Evolutionary conservation across 1,139 yeast species (phyloP).

Genomic region (Debaryomyces sp.): DNA sequence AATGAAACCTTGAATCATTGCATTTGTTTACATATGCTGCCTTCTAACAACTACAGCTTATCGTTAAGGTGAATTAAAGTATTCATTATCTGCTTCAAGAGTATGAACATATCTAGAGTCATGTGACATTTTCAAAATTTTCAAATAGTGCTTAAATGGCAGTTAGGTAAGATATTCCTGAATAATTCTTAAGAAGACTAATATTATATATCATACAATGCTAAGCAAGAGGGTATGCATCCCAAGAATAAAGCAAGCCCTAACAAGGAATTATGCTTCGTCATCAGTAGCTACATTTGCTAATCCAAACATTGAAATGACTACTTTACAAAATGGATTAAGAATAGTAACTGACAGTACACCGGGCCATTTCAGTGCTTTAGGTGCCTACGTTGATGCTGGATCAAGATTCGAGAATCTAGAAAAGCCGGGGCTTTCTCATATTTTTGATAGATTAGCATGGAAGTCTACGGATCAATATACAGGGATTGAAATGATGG

Average conservation of each 20-base stretch:
- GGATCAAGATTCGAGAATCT: conserved; percentile 82
- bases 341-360: conserved; percentile 82
- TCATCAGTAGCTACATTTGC: conserved; percentile 11
- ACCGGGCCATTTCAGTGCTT: conserved; percentile 89
- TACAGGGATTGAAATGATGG: conserved; percentile 72
- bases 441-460: conserved; percentile 82
- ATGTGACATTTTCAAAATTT: conserved; percentile 5
- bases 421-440: conserved; percentile 69
- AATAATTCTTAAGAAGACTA: neutral
- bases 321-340: conserved; percentile 74
- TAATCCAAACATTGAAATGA: conserved; percentile 39
- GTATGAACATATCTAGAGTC: neutral
- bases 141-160: neutral
- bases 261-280: conserved; percentile 8
- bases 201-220: neutral
- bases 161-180: neutral
- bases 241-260: neutral
- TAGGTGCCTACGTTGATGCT: conserved; percentile 88
- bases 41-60: too few species aligned
- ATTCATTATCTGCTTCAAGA: neutral
- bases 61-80: neutral
- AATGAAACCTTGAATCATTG: neutral
- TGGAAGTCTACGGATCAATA: conserved; percentile 75
- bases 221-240: neutral
- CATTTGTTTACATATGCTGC: neutral